phyloP scores from a whole-genome alignment of 2,329 filamentous ascomycete genomes.

The Sporothrix brasiliensis region DNA sequence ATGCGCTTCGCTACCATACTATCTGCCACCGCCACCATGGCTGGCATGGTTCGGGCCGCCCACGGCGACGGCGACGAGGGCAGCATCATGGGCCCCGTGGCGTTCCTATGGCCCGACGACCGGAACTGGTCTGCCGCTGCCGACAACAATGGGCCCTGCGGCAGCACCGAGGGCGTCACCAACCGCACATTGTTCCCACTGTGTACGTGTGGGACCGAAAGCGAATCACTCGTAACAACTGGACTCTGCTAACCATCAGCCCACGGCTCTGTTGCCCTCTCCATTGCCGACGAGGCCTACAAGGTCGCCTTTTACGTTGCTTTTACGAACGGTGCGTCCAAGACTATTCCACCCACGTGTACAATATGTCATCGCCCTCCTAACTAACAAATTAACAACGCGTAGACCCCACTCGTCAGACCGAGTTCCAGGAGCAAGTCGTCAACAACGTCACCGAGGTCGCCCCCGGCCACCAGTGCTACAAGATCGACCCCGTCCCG shows the following conservation, averaged over 20 bases:
- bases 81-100: conserved; percentile 55
- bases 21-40: too few species aligned
- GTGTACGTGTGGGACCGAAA: conserved; percentile 39
- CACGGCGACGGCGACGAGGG: conserved; percentile 41
- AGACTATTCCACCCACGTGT: too few species aligned
- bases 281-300: conserved; percentile 36
- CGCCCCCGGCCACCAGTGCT: conserved; percentile 46
- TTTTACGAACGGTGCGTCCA: conserved; percentile 45
- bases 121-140: conserved; percentile 53
- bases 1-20: conserved; percentile 27
- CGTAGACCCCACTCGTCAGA: conserved; percentile 41
- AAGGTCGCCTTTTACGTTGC: conserved; percentile 36
- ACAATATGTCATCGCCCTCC: background rate
- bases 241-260: conserved; percentile 17
- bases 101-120: conserved; percentile 59
- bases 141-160: conserved; percentile 58
- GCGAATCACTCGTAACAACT: background rate
- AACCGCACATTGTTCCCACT: conserved; percentile 57
- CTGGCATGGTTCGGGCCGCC: conserved; percentile 27
- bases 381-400: background rate
- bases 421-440: conserved; percentile 42
- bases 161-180: conserved; percentile 48
- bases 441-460: conserved; percentile 41
- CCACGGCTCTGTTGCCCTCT: conserved; percentile 34
- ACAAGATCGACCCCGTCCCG: conserved; percentile 41